Percentiles rank a stretch among this genome's conserved stretches.
Conservation (phyloP, 2,329 filamentous ascomycete genomes). For the Rutstroemia sp. region DNA sequence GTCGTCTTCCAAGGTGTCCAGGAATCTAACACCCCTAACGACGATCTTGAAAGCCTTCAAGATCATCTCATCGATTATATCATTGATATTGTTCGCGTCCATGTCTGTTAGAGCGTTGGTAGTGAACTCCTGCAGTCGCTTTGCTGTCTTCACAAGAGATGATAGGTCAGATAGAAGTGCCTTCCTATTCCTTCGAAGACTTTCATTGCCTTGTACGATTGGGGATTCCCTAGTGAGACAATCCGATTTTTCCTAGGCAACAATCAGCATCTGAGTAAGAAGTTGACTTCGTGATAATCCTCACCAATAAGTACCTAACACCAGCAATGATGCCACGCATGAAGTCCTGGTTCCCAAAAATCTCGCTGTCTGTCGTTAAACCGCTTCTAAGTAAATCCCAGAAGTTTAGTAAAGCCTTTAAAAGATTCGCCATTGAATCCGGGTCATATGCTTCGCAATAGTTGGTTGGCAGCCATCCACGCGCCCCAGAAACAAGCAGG, state of each 20-base stretch:
- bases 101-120: conserved; percentile 31
- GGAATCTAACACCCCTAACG: conserved; percentile 81
- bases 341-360: conserved; percentile 87
- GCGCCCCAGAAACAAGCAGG: conserved; percentile 71
- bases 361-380: conserved; percentile 64
- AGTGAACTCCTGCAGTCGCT: conserved; percentile 70
- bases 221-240: conserved; percentile 78
- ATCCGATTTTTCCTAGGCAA: conserved; percentile 70
- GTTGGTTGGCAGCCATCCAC: conserved; percentile 96
- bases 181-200: conserved; percentile 74
- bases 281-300: conserved; percentile 30
- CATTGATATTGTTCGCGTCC: conserved; percentile 54
- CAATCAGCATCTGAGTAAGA: conserved; percentile 3
- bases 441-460: conserved; percentile 96
- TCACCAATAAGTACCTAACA: conserved; percentile 79
- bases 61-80: conserved; percentile 86
- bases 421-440: conserved; percentile 72
- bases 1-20: conserved; percentile 74
- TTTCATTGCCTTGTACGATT: conserved; percentile 67
- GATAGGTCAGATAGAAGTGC: conserved; percentile 84
- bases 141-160: conserved; percentile 80
- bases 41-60: conserved; percentile 90
- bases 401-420: conserved; percentile 82
- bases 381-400: conserved; percentile 85
- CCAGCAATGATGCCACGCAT: conserved; percentile 92